These are phyloP conservation scores for Orychophragmus violaceus DNA, from an alignment of 345 rosid species.

Conservation along the genomic window DNA sequence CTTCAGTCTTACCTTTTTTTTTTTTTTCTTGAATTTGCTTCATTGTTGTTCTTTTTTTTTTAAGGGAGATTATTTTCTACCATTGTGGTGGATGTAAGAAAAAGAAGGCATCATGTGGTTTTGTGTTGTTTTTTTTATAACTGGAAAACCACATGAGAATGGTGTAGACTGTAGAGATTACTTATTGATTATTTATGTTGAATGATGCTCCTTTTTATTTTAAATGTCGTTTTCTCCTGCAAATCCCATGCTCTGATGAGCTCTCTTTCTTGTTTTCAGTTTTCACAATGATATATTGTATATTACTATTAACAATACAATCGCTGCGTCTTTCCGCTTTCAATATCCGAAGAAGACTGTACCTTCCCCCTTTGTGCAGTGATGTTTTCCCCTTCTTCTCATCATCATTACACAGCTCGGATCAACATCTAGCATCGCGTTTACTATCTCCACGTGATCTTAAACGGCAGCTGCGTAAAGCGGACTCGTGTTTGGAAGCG, in stretches of 20 bases:
- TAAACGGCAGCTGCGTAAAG: conserved; percentile 82
- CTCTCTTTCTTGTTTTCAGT: neutral
- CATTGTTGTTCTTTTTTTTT: conserved; percentile 12
- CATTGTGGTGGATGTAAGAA: conserved; percentile 30
- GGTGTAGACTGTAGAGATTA: conserved; percentile 22
- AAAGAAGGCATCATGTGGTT: conserved; percentile 26
- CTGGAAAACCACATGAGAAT: conserved; percentile 33
- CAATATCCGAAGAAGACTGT: conserved; percentile 59
- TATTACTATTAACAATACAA: too few relatives aligned
- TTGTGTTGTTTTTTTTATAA: conserved; percentile 28
- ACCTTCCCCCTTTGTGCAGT: conserved; percentile 76
- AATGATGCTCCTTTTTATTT: neutral
- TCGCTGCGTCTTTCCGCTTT: conserved; percentile 57
- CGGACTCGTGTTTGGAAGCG: conserved; percentile 66
- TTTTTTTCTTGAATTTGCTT: conserved; percentile 11
- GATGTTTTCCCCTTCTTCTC: conserved; percentile 93
- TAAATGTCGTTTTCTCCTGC: neutral
- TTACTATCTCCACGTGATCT: conserved; percentile 68
- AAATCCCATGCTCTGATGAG: neutral
- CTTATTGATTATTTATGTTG: conserved; percentile 17
- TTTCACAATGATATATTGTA: neutral
- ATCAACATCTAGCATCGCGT: conserved; percentile 59
- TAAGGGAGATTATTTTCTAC: conserved; percentile 15
- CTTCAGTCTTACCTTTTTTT: neutral
- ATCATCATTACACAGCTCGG: too few relatives aligned